These are phyloP conservation scores for Globisporangium acanthophoron DNA, from an alignment of 352 stramenopile species.

Conservation along the genomic window DNA sequence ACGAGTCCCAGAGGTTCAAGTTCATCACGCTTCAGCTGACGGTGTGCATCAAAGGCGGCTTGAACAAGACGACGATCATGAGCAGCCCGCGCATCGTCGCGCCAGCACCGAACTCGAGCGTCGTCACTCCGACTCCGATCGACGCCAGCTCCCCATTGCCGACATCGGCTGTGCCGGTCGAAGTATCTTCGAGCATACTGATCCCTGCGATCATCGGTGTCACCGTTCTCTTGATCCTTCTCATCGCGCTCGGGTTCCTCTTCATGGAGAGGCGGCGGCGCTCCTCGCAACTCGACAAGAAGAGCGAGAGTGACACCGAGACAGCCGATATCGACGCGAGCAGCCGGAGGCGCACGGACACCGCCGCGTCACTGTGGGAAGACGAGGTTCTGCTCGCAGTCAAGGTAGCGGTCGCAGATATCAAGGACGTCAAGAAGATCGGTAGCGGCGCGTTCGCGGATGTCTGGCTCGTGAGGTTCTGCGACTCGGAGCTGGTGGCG, in stretches of 20 bases:
- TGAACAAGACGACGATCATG: background rate
- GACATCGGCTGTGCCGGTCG: background rate
- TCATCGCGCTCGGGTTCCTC: background rate
- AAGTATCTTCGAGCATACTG: background rate
- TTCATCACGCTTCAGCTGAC: background rate
- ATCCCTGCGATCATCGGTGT: background rate
- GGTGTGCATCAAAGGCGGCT: background rate
- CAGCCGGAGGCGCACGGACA: background rate
- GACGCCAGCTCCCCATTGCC: background rate
- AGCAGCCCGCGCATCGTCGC: background rate
- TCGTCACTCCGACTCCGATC: background rate
- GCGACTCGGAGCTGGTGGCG: background rate
- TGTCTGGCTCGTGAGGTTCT: background rate
- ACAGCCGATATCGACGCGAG: background rate
- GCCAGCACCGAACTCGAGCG: background rate
- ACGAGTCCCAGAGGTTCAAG: background rate
- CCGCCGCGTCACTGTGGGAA: background rate
- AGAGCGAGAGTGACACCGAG: too few species aligned
- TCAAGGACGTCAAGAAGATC: background rate
- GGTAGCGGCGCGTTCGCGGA: slow-evolving; percentile 1
- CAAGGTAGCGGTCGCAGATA: background rate
- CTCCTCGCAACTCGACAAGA: too few species aligned
- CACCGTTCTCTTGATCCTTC: background rate
- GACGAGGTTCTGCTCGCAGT: background rate
- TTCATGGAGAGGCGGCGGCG: too few species aligned